Conservation (phyloP, 176 grass and related monocot genomes). For the Raddia distichophylla region DNA sequence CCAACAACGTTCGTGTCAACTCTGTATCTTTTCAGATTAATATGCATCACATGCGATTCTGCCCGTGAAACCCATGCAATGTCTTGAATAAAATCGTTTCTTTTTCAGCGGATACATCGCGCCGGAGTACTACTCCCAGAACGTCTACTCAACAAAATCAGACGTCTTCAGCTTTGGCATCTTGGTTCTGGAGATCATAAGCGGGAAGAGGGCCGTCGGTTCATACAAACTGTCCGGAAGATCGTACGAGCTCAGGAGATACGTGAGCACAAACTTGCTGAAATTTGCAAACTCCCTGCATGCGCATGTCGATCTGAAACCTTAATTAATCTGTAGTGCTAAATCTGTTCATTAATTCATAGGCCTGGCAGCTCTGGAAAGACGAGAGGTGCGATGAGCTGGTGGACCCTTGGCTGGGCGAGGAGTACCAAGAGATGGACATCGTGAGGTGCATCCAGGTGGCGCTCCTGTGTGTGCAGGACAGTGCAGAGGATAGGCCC, state of each 20-base stretch:
- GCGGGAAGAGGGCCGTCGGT: conserved; percentile 20
- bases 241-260: conserved; percentile 37
- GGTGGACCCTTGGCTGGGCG: neutral
- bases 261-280: neutral
- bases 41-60: too few species aligned
- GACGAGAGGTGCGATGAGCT: conserved; percentile 18
- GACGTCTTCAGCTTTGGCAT: conserved; percentile 59
- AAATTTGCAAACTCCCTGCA: neutral
- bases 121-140: conserved; percentile 50
- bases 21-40: too few species aligned
- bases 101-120: conserved; percentile 56
- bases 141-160: conserved; percentile 44
- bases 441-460: conserved; percentile 15
- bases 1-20: too few species aligned
- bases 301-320: neutral
- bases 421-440: conserved; percentile 28
- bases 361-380: conserved; percentile 32
- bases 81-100: neutral
- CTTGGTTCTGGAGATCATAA: conserved; percentile 55
- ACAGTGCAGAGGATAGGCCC: conserved; percentile 11
- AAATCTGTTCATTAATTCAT: neutral
- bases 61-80: too few species aligned
- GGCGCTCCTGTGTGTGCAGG: conserved; percentile 1
- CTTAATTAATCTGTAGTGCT: neutral
- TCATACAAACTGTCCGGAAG: conserved; percentile 27